Base-by-base conservation (phyloP, 345 rosid species). In the Hypericum perforatum region DNA sequence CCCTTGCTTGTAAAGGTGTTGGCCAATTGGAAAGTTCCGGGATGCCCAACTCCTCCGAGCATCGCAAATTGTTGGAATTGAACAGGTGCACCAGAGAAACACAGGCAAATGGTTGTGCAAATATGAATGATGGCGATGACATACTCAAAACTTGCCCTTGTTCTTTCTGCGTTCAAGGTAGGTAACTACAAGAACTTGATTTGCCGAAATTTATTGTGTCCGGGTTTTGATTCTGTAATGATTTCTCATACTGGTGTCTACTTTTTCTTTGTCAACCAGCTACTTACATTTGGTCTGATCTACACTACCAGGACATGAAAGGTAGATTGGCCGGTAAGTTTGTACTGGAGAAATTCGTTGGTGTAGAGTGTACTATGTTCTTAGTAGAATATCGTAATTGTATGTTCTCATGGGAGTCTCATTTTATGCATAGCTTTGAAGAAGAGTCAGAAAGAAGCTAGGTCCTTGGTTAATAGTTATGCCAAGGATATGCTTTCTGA, bases 231-330 rank as follows among this genome's bases (percentile, higher is more conserved):
- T 54, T 4, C 32, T 52, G 10, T 16, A 3, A 37, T 41, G 6
- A 49, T 43, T 59, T 48, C 29, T 12, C 59, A 32, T 5, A 49
- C 7, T 9, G 16, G 42, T 59, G 11, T 14, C 38, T 38, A 42
- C 16, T 0, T 39, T 5, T 11, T 41, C 54, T 60, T 13, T 66
- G 43, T 42, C 62, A 10, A 60, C 64, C 81, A 92, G 98, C 95
- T 74, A 85, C 94, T 57, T 78, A 75, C 68, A 92, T 92, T 36
- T 92, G 85, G 96, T 75, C 95, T 9, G 96, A 88, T 75, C 86
- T 92, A 53, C 82, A 88, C 65, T 87, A 82, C 63, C 96, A 87
- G 77, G 96, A 91, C 60, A 70, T 77, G 63, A 87, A 81, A 68
- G 96, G 89, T 57, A 82, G 92, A 59, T 58, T 85, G 56, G 49